phyloP scores from a whole-genome alignment of 148 eudicot genomes.

The Hydrangea macrophylla region DNA sequence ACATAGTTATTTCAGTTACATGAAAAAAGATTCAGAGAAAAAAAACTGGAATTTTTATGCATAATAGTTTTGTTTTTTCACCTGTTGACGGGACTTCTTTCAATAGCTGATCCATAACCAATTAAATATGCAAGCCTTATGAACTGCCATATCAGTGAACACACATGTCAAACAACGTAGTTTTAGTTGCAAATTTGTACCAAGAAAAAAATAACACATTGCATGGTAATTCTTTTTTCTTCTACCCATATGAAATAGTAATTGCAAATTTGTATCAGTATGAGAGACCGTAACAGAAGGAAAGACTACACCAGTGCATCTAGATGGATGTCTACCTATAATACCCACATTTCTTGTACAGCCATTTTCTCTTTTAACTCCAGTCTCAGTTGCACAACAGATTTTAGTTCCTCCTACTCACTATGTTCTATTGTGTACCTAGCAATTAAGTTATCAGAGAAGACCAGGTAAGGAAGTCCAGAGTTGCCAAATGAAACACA shows the following conservation, averaged over 20 bases:
- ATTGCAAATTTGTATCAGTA: background rate
- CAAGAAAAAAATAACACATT: background rate
- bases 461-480: background rate
- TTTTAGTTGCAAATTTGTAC: constrained; percentile 3
- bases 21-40: background rate
- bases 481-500: background rate
- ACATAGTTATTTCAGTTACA: background rate
- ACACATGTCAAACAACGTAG: constrained; percentile 17
- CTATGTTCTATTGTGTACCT: background rate
- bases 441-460: background rate
- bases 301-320: background rate
- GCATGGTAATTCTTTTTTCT: background rate
- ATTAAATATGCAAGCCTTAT: constrained; percentile 94
- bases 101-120: constrained; percentile 83
- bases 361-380: background rate
- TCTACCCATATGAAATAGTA: background rate
- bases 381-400: background rate
- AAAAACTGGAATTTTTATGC: background rate
- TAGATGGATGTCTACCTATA: background rate
- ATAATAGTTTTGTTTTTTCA: constrained; percentile 18
- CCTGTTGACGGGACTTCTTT: constrained; percentile 97
- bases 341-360: background rate
- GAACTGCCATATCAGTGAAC: constrained; percentile 52
- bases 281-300: background rate
- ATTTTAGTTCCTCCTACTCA: background rate